phyloP scores from a whole-genome alignment of 2,329 filamentous ascomycete species.

The Tolypocladium ovalisporum region DNA sequence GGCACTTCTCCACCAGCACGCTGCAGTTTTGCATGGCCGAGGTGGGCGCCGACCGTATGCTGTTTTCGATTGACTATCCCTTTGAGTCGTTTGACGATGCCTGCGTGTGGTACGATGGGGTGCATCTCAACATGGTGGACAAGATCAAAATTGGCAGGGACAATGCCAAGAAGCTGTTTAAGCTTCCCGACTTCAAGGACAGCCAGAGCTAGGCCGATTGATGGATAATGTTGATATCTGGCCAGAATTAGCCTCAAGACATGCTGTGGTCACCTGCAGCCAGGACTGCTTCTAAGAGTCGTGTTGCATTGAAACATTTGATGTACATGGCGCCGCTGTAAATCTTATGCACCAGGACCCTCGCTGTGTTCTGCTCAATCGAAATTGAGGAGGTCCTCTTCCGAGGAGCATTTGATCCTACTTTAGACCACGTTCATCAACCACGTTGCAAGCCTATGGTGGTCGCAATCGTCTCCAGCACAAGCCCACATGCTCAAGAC shows the following conservation, averaged over 20 bases:
- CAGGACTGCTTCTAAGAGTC: background rate
- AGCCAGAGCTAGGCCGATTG: background rate
- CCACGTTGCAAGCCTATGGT: background rate
- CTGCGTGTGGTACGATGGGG: conserved; percentile 28
- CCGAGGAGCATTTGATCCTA: too few relatives aligned
- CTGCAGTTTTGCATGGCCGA: conserved; percentile 37
- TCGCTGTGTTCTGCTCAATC: too few relatives aligned
- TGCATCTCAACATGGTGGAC: conserved; percentile 21
- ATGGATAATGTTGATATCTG: background rate
- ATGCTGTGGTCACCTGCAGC: background rate
- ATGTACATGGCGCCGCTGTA: background rate
- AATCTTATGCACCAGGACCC: too few relatives aligned
- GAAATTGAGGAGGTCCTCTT: too few relatives aligned
- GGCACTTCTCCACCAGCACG: conserved; percentile 43
- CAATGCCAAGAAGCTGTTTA: conserved; percentile 30
- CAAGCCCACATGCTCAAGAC: background rate
- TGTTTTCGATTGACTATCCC: conserved; percentile 44
- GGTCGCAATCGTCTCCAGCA: background rate
- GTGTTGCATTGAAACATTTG: background rate
- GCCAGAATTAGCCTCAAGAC: background rate
- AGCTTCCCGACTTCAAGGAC: conserved; percentile 24
- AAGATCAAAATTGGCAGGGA: conserved; percentile 30
- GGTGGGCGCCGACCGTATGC: conserved; percentile 35
- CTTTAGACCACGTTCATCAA: too few relatives aligned
- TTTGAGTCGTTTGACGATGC: conserved; percentile 35